Evolutionary conservation across 163 green algal genomes (phyloP).

Genomic region (Chlorella variabilis): DNA sequence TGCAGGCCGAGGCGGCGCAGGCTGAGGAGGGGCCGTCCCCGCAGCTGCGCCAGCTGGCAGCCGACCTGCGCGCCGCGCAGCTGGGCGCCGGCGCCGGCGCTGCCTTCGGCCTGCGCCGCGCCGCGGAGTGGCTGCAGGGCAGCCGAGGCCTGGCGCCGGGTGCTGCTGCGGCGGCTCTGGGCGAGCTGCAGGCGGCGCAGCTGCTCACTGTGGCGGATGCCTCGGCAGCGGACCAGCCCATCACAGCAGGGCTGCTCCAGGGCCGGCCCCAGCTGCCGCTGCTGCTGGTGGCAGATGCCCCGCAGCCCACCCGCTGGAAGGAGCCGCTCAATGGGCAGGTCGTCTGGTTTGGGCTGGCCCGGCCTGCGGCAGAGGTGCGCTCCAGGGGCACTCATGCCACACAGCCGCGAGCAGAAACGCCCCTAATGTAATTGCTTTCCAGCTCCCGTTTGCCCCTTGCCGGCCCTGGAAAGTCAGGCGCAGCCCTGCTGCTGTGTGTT

Average conservation of each 20-base stretch:
- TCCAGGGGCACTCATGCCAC: too few species aligned
- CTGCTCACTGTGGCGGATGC: constrained; percentile 30
- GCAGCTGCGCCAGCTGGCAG: constrained; percentile 9
- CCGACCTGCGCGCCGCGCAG: not conserved
- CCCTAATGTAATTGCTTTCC: not conserved
- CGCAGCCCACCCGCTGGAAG: constrained; percentile 32
- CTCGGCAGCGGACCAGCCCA: not conserved
- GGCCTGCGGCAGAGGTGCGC: not conserved
- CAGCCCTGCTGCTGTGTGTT: too few species aligned
- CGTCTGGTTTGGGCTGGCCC: constrained; percentile 4
- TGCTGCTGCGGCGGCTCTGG: constrained; percentile 12
- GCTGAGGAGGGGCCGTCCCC: not conserved
- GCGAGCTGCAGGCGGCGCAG: constrained; percentile 35
- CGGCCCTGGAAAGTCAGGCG: too few species aligned
- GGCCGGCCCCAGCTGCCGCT: not conserved
- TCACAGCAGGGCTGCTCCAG: constrained; percentile 1
- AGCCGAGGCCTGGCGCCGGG: not conserved
- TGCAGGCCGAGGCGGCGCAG: constrained; percentile 13
- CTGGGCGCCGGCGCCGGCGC: not conserved
- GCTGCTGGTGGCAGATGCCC: constrained; percentile 44
- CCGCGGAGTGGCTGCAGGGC: not conserved
- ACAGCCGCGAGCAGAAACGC: too few species aligned
- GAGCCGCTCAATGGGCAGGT: constrained; percentile 77
- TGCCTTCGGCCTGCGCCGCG: not conserved
- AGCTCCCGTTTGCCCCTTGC: not conserved